Conservation (phyloP, 2,329 filamentous ascomycete species). For the Colletotrichum zoysiae region DNA sequence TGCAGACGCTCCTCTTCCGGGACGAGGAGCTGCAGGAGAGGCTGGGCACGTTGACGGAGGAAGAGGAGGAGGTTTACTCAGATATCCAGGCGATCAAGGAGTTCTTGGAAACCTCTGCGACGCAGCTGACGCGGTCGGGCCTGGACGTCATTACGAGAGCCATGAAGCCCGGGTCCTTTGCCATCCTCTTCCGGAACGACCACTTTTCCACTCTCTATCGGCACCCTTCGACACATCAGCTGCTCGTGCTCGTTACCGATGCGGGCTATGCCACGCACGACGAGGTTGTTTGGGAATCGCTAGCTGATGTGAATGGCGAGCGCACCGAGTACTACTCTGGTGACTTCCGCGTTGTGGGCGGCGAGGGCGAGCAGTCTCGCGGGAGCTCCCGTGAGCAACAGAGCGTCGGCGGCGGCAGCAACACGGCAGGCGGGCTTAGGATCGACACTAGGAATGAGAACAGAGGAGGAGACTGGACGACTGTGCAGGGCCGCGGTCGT, state of each 20-base stretch:
- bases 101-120: constrained; percentile 84
- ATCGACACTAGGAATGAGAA: constrained; percentile 11
- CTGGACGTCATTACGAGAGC: constrained; percentile 79
- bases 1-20: constrained; percentile 87
- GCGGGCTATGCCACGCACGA: constrained; percentile 89
- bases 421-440: constrained; percentile 18
- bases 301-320: constrained; percentile 89
- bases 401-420: not conserved
- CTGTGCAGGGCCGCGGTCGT: constrained; percentile 55
- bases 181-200: constrained; percentile 96
- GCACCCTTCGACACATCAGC: constrained; percentile 80
- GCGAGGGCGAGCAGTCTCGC: constrained; percentile 59
- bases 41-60: constrained; percentile 74
- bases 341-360: constrained; percentile 88
- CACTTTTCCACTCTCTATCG: constrained; percentile 96
- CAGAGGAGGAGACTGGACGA: constrained; percentile 64
- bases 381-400: constrained; percentile 24
- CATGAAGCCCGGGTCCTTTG: constrained; percentile 81
- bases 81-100: constrained; percentile 88
- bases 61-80: constrained; percentile 84
- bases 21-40: constrained; percentile 91
- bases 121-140: constrained; percentile 87
- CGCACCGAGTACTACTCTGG: constrained; percentile 88
- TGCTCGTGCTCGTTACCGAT: constrained; percentile 91
- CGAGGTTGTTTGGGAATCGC: constrained; percentile 95